Percentiles rank a stretch among this genome's conserved stretches.
Conservation (phyloP, 1,284 basidiomycete species). For the Austropuccinia psidii region DNA sequence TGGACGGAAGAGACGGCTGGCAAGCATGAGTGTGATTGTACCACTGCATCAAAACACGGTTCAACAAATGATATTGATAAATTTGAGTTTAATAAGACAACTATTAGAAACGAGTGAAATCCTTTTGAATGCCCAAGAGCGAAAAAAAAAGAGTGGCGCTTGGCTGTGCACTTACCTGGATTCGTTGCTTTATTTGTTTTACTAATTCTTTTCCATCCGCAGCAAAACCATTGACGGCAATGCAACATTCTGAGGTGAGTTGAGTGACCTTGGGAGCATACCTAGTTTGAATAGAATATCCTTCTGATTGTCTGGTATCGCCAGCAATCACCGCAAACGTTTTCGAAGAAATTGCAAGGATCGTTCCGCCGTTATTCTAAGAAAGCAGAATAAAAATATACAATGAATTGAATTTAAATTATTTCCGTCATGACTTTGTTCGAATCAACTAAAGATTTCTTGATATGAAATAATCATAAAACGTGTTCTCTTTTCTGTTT, state of each 20-base stretch:
- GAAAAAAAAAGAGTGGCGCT: background rate
- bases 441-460: background rate
- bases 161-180: constrained; percentile 64
- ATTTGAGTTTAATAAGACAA: background rate
- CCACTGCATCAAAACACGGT: constrained; percentile 57
- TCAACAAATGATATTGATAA: constrained; percentile 40
- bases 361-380: constrained; percentile 77
- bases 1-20: constrained; percentile 82
- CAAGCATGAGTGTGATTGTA: constrained; percentile 88
- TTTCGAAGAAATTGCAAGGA: constrained; percentile 83
- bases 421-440: background rate
- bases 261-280: constrained; percentile 86
- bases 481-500: background rate
- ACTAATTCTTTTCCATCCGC: constrained; percentile 94
- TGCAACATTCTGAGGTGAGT: constrained; percentile 80
- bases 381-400: background rate
- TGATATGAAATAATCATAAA: background rate
- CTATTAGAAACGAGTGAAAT: background rate
- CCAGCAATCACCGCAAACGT: constrained; percentile 89
- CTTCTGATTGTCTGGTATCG: constrained; percentile 87
- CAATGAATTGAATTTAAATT: background rate
- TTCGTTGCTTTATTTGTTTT: constrained; percentile 81
- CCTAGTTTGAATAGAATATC: constrained; percentile 87
- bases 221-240: constrained; percentile 89
- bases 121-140: background rate